A percentile compares a stretch with the other conserved stretches of the same genome.
Conservation (phyloP, 108 stramenopile genomes). For the Nannochloropsis salina region DNA sequence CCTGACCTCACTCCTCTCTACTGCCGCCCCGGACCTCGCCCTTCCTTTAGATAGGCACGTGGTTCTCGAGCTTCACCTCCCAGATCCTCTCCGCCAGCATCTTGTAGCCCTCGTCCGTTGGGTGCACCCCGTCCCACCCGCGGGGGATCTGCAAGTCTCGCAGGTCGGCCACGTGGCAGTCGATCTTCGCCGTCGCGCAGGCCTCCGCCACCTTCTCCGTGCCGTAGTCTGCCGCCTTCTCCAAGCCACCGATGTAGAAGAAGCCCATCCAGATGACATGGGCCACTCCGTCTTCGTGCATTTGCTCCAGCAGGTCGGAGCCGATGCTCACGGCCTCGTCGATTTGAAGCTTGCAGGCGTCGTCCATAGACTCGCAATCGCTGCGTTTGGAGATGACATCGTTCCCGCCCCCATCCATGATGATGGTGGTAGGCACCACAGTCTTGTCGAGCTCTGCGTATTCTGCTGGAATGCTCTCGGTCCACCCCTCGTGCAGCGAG, state of each 20-base stretch:
- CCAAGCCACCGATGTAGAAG: constrained; percentile 2
- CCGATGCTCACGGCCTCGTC: constrained; percentile 17
- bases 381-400: constrained; percentile 7
- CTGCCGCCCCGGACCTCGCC: not conserved
- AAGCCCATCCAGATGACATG: constrained; percentile 18
- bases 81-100: constrained; percentile 17
- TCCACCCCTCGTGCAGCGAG: not conserved
- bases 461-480: not conserved
- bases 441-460: constrained; percentile 13
- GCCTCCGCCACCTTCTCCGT: not conserved
- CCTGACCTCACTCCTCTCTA: not conserved
- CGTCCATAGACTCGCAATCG: not conserved
- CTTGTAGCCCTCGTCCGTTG: constrained; percentile 11
- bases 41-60: not conserved
- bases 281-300: not conserved
- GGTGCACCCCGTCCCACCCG: not conserved
- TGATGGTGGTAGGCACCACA: not conserved
- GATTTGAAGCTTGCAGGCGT: constrained; percentile 13
- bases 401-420: not conserved
- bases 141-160: constrained; percentile 16
- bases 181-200: not conserved
- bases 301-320: not conserved
- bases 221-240: constrained; percentile 7
- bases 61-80: not conserved
- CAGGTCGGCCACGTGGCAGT: not conserved